phyloP scores from a whole-genome alignment of 1,284 basidiomycete species.

The Malassezia dermatis region DNA sequence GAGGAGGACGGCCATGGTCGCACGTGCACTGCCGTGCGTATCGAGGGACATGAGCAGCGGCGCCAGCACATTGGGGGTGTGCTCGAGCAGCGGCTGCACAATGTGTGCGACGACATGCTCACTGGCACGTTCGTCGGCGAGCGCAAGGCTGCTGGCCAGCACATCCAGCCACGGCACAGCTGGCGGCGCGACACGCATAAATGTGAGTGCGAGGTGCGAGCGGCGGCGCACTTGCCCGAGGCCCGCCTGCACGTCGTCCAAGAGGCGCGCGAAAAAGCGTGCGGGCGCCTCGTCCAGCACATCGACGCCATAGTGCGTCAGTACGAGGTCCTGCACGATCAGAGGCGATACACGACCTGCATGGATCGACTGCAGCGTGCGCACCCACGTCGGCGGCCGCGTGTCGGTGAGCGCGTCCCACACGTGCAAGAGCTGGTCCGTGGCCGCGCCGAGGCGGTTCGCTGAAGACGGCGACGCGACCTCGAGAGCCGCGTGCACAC shows the following conservation, averaged over 20 bases:
- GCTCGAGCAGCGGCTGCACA: constrained; percentile 12
- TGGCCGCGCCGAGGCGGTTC: constrained; percentile 2
- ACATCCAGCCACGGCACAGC: neutral
- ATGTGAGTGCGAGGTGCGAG: constrained; percentile 6
- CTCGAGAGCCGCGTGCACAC: neutral
- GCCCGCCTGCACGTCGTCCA: constrained; percentile 11
- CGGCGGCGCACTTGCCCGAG: constrained; percentile 11
- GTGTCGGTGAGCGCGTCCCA: neutral
- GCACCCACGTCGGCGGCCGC: neutral
- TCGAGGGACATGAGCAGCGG: neutral
- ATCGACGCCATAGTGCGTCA: constrained; percentile 1
- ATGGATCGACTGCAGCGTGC: neutral
- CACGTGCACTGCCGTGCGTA: neutral
- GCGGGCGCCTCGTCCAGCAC: neutral
- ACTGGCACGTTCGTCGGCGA: constrained; percentile 4
- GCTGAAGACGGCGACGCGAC: neutral
- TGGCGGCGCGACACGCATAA: neutral
- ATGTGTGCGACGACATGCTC: constrained; percentile 15
- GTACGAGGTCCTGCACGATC: neutral
- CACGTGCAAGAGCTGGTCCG: neutral
- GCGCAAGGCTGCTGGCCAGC: neutral
- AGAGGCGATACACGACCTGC: neutral
- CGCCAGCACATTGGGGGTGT: neutral
- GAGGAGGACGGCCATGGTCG: constrained; percentile 6
- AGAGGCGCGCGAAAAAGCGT: constrained; percentile 4